Base-by-base conservation (phyloP, 2,329 filamentous ascomycete genomes). In the Thelonectria discophora region DNA sequence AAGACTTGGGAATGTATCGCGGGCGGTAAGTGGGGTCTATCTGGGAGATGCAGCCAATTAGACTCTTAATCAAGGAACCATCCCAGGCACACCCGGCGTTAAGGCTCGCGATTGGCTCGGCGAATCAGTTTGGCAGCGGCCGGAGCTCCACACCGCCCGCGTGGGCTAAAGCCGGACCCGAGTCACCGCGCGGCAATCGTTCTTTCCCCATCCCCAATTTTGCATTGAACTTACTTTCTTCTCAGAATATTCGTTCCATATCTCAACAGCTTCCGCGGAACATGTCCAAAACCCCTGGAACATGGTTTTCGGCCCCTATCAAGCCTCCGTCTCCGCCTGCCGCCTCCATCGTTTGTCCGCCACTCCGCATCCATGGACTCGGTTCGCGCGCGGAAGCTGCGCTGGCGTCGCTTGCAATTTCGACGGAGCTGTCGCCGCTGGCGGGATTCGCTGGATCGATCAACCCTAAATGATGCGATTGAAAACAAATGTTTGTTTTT, bases 21-120 rank as follows among this genome's bases (percentile, higher is more conserved):
- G 40, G 39, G 55, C 55, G 55, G 37, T 40, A 52, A 46, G 47
- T 52, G 47, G 47, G 43, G 20, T 34, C 10, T 15, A n/a, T n/a
- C 4, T 3, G 10, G 2, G 39, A 2, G 8, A 20, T 12, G 18
- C n/a, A 18, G 6, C 17, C n/a, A 20, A 17, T 21, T 3, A 46
- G 20, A 13, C 27, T 12, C 20, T 15, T 5, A n/a, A 15, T 15
- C 20, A 17, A 10, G 24, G 17, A 17, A 20, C 46, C 32, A 45
- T 40, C 27, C 13, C 18, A 45, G 17, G 18, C 12, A 30, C 56
- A 42, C 32, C 52, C 46, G 30, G 65, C 63, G 63, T 45, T 45
- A 65, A 62, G 34, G 40, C 11, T 5, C 10, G 12, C 55, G 52
- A 65, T 65, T 67, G 65, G 65, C 27, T 24, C 24, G 4, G 4